Evolutionary conservation across 1,284 basidiomycete genomes (phyloP), one percentile per base, ranked within the genome.

Genomic region (Meira nashicola): DNA sequence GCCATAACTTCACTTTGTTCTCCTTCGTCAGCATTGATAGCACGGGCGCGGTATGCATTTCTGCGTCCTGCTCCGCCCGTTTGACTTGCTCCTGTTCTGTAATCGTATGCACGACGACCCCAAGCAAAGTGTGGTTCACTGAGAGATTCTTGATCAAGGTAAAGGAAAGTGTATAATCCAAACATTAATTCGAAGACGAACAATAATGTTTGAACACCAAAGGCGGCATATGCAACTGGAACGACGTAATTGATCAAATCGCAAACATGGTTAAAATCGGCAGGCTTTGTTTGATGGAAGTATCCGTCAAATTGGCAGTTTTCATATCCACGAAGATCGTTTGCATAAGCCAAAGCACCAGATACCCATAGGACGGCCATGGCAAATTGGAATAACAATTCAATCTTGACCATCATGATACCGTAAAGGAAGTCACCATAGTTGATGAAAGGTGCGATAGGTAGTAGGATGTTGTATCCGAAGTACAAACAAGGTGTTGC

Each of bases 91-190:
- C 55, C 55, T 21, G 33, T 19, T 12, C 55, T 62, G 56, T 69
- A 73, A 63, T 78, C 67, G 65, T 73, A 78, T 9, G 74, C 76
- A 14, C 76, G 55, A 0, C 70, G 50, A 23, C 76, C 76, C 76
- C 76, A 78, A 21, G 71, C 66, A 47, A 72, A 78, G 60, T 73
- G 69, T 5, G 71, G 70, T 58, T 78, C 76, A 59, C 70, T 74
- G 89, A 77, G 52, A 4, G 59, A 88, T 86, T 79, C 78, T 59
- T 79, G 78, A 46, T 79, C 79, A 46, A 79, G 62, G 57, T 73
- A 74, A 12, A 79, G 67, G 59, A 79, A 78, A 58, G 73, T 75
- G 68, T 79, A 79, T 21, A 67, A 39, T 10, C 64, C 68, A 48
- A 74, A 65, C 4, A 70, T 41, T 10, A 60, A 15, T 57, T 75